Evolutionary conservation across 306 rosid species (phyloP).

Genomic region (Quercus ilex): DNA sequence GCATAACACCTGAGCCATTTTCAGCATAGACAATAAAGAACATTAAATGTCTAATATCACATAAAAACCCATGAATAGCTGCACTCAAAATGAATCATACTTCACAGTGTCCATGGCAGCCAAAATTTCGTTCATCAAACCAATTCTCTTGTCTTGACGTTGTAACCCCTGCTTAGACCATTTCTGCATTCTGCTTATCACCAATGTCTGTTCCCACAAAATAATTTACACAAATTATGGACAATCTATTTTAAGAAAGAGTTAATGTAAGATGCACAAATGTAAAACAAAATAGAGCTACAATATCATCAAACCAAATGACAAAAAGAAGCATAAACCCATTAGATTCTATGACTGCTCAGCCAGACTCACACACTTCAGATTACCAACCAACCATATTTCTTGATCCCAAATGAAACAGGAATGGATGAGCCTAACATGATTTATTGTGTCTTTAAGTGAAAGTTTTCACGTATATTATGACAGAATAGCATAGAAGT

Average conservation of each 20-base stretch:
- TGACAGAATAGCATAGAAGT: background rate
- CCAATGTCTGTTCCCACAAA: conserved; percentile 62
- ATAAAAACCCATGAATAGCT: background rate
- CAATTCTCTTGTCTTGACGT: conserved; percentile 93
- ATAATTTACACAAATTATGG: background rate
- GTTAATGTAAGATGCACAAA: background rate
- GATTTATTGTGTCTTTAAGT: background rate
- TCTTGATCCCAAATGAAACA: background rate
- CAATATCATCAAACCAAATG: background rate
- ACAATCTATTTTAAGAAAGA: background rate
- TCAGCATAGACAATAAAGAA: conserved; percentile 22
- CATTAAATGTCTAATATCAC: conserved; percentile 14
- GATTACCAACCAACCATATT: background rate
- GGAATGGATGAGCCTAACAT: too few species aligned
- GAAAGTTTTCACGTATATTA: background rate
- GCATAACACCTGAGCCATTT: conserved; percentile 81
- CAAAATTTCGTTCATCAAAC: conserved; percentile 95
- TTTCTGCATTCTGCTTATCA: conserved; percentile 87
- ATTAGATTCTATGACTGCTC: background rate
- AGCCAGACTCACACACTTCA: background rate
- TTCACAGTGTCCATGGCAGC: conserved; percentile 98
- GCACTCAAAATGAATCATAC: conserved; percentile 42
- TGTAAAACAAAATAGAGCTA: background rate
- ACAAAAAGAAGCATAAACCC: background rate
- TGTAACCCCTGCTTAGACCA: conserved; percentile 80